Evolutionary conservation across 2,329 filamentous ascomycete genomes (phyloP).

Genomic region (Penicillium sp.): DNA sequence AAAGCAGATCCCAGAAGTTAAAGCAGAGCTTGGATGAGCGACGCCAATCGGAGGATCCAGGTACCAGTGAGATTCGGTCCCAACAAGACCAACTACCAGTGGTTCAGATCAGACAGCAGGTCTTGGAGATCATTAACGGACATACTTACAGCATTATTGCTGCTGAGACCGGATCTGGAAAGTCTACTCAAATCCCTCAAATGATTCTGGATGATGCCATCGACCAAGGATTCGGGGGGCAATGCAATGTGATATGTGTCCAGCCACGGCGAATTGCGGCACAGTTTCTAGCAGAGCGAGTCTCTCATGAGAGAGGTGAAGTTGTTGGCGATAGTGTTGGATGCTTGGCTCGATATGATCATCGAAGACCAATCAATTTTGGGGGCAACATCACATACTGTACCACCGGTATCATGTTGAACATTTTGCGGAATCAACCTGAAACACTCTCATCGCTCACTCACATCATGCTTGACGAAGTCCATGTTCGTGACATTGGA

Average conservation of each 20-base stretch:
- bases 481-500: slow-evolving; percentile 48
- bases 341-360: slow-evolving; percentile 48
- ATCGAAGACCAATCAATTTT: slow-evolving; percentile 26
- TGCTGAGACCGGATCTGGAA: slow-evolving; percentile 49
- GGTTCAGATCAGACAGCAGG: slow-evolving; percentile 34
- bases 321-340: slow-evolving; percentile 44
- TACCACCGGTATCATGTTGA: slow-evolving; percentile 52
- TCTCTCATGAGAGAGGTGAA: slow-evolving; percentile 49
- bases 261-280: slow-evolving; percentile 52
- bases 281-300: slow-evolving; percentile 46
- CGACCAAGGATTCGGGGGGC: slow-evolving; percentile 35
- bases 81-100: slow-evolving; percentile 37
- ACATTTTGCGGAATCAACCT: slow-evolving; percentile 42
- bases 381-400: slow-evolving; percentile 50
- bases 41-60: not conserved
- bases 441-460: slow-evolving; percentile 43
- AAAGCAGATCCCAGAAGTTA: not conserved
- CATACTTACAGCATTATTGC: slow-evolving; percentile 48
- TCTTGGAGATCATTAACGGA: slow-evolving; percentile 41
- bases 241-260: slow-evolving; percentile 53
- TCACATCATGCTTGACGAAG: slow-evolving; percentile 54
- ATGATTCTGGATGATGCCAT: slow-evolving; percentile 54
- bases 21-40: not conserved
- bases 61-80: not conserved
- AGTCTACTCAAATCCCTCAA: slow-evolving; percentile 54